phyloP scores from a whole-genome alignment of 148 eudicot species.

The Camellia japonica region DNA sequence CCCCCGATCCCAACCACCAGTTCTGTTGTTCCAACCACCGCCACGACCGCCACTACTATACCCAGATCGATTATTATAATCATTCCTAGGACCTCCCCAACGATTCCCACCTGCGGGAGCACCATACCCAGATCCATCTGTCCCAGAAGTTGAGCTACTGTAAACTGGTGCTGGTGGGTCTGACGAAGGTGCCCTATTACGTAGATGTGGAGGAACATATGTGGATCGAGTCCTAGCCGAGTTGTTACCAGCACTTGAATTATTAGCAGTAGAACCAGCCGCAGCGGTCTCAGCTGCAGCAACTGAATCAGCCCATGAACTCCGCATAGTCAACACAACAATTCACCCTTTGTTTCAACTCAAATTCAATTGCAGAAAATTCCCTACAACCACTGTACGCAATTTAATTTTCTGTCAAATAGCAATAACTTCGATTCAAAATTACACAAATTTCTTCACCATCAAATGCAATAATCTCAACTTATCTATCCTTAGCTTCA shows the following conservation, averaged over 20 bases:
- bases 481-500: neutral
- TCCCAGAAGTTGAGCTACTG: constrained; percentile 13
- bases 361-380: constrained; percentile 5
- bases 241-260: constrained; percentile 13
- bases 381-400: neutral
- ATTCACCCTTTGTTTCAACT: constrained; percentile 11
- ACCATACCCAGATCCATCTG: constrained; percentile 22
- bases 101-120: constrained; percentile 26
- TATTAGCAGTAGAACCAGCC: constrained; percentile 30
- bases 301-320: constrained; percentile 52
- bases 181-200: constrained; percentile 32
- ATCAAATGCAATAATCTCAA: neutral
- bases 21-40: constrained; percentile 42
- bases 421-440: neutral
- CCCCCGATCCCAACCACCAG: constrained; percentile 47
- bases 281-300: constrained; percentile 42
- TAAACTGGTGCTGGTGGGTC: constrained; percentile 21
- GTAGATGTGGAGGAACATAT: constrained; percentile 54
- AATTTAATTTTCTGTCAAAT: neutral
- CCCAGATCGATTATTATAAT: constrained; percentile 15
- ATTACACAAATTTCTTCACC: neutral
- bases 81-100: constrained; percentile 36
- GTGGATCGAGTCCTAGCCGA: constrained; percentile 22
- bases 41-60: constrained; percentile 31
- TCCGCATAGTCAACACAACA: constrained; percentile 39